Base-by-base conservation (phyloP, 2,329 filamentous ascomycete genomes). In the Bipolaris sorokiniana region DNA sequence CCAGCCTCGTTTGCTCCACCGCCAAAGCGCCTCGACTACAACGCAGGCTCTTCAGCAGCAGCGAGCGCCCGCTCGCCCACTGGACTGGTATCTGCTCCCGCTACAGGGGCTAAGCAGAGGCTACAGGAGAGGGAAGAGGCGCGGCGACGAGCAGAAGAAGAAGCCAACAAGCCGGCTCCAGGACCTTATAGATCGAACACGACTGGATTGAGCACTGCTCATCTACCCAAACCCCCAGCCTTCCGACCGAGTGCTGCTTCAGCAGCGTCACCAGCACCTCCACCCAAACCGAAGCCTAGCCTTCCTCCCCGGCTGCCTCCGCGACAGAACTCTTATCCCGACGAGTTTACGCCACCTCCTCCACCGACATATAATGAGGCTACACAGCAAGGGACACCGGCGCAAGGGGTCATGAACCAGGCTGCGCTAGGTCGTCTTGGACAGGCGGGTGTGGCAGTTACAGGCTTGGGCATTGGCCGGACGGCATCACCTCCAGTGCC, bases 1-100 rank as follows among this genome's bases (percentile, higher is more conserved):
- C 92, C 91, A 1, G 76, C 85, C 1, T 84, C 86, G 15, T 97
- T 96, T 72, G 91, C 86, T 2, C 91, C 92, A 22, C 92, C 92
- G 23, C 92, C 92, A 0, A 93, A 86, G 67, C 89, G 70, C 59
- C 76, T 80, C 54, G 79, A 81, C 48, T 82, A 81, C 62, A 78
- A 83, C 70, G 77, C 80, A 54, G 77, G 75, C 13, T 76, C 74
- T 6, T 77, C 80, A 3, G 68, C 80, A 36, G 47, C 54, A 34
- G 48, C n/a, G 2, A 22, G 49, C 10, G 22, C 40, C 15, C 40
- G 20, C n/a, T 20, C 36, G 13, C 74, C 78, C 28, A 79, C 81
- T 49, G 55, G 53, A 10, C 10, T 54, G 34, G 71, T 81, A 44
- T 78, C 79, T 13, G 79, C 59, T 37, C 81, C 23, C 76, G 80